Evolutionary conservation across 495 filamentous ascomycete species (phyloP).

Genomic region (Podospora anserina): DNA sequence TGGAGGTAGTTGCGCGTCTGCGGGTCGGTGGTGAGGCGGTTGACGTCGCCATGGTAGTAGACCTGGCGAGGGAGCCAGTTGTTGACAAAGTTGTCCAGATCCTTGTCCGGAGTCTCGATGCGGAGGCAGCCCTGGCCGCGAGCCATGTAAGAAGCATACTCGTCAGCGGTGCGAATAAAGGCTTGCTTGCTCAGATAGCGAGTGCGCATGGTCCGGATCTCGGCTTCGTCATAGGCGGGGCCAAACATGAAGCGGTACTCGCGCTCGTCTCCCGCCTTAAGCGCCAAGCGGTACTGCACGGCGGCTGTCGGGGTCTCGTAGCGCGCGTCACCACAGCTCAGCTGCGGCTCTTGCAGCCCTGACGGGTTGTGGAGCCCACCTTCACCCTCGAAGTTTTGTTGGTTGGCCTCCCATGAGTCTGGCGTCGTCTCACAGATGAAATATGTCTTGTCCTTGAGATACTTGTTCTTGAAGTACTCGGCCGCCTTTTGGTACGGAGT

Average conservation of each 20-base stretch:
- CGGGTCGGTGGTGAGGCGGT: constrained; percentile 57
- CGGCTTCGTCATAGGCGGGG: constrained; percentile 50
- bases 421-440: constrained; percentile 53
- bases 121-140: constrained; percentile 49
- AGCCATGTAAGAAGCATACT: constrained; percentile 50
- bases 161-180: constrained; percentile 41
- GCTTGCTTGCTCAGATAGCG: constrained; percentile 51
- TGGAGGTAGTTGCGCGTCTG: constrained; percentile 58
- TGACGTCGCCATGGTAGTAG: constrained; percentile 57
- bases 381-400: constrained; percentile 54
- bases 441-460: constrained; percentile 56
- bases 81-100: constrained; percentile 57
- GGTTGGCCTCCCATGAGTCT: constrained; percentile 50
- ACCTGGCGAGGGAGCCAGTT: constrained; percentile 57
- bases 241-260: constrained; percentile 56
- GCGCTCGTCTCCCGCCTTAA: constrained; percentile 39
- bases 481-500: constrained; percentile 55
- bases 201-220: constrained; percentile 45
- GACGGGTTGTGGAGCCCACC: constrained; percentile 53
- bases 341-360: constrained; percentile 35
- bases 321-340: constrained; percentile 46
- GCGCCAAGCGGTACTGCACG: constrained; percentile 48
- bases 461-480: constrained; percentile 57
- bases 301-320: constrained; percentile 55
- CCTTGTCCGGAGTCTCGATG: constrained; percentile 54